A percentile compares a stretch with the other conserved stretches of the same genome.
Conservation (phyloP, 768 basidiomycete genomes). For the Mycena belliarum region DNA sequence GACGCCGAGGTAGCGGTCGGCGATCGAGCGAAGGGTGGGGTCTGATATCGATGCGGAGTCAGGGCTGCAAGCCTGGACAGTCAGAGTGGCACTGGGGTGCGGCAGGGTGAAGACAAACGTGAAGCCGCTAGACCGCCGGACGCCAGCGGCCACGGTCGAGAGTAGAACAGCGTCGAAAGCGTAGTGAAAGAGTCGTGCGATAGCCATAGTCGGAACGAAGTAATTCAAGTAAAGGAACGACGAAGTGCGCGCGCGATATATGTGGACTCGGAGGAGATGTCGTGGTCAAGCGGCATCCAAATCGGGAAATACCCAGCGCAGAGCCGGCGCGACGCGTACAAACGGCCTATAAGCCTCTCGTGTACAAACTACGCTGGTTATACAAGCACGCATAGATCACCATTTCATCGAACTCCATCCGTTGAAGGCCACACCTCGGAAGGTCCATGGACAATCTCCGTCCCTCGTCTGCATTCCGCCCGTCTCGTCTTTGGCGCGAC, state of each 20-base stretch:
- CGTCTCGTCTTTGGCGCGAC: constrained; percentile 53
- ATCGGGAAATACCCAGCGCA: too few species aligned
- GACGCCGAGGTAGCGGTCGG: constrained; percentile 80
- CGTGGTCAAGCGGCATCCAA: not conserved
- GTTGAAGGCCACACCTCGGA: constrained; percentile 64
- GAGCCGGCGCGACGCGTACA: too few species aligned
- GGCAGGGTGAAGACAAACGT: constrained; percentile 54
- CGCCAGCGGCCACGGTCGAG: constrained; percentile 88
- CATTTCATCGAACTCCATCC: constrained; percentile 40
- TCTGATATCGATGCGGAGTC: constrained; percentile 73
- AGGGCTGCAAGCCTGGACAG: constrained; percentile 44
- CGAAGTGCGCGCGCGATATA: not conserved
- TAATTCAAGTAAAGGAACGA: not conserved
- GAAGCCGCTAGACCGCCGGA: constrained; percentile 88
- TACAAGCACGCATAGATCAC: not conserved
- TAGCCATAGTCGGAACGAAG: constrained; percentile 38
- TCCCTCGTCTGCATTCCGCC: constrained; percentile 52
- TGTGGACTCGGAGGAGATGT: not conserved
- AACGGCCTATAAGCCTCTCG: too few species aligned
- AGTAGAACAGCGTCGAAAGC: constrained; percentile 82
- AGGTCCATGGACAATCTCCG: constrained; percentile 63
- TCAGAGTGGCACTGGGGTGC: not conserved
- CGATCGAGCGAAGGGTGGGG: constrained; percentile 69
- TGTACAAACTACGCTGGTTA: too few species aligned
- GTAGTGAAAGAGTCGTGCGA: constrained; percentile 82